These are phyloP conservation scores for Grigorovia yakushimaensis DNA, from an alignment of 805 yeast species.

Conservation along the genomic window DNA sequence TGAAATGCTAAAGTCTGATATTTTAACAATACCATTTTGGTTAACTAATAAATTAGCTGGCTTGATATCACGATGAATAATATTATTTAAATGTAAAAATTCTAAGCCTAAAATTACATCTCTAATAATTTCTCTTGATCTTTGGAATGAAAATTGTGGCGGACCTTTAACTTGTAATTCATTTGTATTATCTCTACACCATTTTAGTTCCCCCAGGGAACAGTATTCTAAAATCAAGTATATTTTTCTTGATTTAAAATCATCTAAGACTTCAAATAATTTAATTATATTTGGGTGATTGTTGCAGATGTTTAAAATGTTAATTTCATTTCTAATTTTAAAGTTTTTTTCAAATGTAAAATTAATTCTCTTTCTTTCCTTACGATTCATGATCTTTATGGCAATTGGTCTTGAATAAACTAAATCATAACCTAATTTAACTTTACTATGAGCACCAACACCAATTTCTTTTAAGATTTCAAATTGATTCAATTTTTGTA, in stretches of 20 bases:
- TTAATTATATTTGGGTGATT: slow-evolving; percentile 86
- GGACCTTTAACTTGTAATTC: slow-evolving; percentile 36
- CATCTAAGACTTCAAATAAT: slow-evolving; percentile 81
- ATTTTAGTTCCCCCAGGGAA: slow-evolving; percentile 81
- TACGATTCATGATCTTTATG: slow-evolving; percentile 81
- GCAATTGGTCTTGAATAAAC: slow-evolving; percentile 67
- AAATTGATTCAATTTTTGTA: slow-evolving; percentile 78
- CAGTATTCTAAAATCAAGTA: slow-evolving; percentile 85
- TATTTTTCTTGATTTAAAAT: slow-evolving; percentile 69
- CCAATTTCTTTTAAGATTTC: slow-evolving; percentile 85
- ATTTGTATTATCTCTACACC: slow-evolving; percentile 43
- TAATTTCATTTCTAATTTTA: slow-evolving; percentile 78
- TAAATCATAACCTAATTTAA: slow-evolving; percentile 75
- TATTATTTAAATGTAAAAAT: slow-evolving; percentile 81
- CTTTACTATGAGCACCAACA: slow-evolving; percentile 98
- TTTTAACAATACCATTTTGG: slow-evolving; percentile 66
- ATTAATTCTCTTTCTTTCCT: slow-evolving; percentile 25
- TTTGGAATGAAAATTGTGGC: slow-evolving; percentile 59
- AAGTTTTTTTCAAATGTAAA: slow-evolving; percentile 40
- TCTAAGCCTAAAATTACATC: slow-evolving; percentile 85
- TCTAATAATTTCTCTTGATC: slow-evolving; percentile 63
- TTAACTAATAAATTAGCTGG: slow-evolving; percentile 83
- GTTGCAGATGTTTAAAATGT: slow-evolving; percentile 83
- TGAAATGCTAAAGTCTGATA: slow-evolving; percentile 95
- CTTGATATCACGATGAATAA: slow-evolving; percentile 90